These are phyloP conservation scores for Bocquillonia castaneifolia DNA, from an alignment of 441 rosid species.

Conservation along the genomic window DNA sequence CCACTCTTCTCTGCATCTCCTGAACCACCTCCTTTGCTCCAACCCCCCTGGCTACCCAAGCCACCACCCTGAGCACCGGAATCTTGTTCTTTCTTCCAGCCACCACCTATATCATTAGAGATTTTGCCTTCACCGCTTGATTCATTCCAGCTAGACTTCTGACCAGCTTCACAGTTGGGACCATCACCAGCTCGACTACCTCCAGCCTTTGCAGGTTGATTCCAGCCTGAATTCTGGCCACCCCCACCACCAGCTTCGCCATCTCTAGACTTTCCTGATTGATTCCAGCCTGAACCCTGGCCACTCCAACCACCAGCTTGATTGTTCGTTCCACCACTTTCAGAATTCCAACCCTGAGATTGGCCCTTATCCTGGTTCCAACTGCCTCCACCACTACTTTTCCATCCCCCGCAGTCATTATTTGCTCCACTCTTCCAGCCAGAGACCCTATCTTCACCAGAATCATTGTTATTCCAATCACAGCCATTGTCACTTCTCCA, in stretches of 20 bases:
- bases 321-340: constrained; percentile 18
- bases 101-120: neutral
- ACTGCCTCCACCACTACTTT: constrained; percentile 23
- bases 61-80: constrained; percentile 16
- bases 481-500: constrained; percentile 38
- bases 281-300: constrained; percentile 20
- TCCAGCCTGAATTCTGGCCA: constrained; percentile 20
- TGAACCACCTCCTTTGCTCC: constrained; percentile 24
- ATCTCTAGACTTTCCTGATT: neutral
- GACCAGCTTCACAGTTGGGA: constrained; percentile 22
- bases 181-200: constrained; percentile 21
- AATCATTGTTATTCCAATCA: constrained; percentile 31
- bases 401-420: constrained; percentile 28
- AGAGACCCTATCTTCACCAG: constrained; percentile 30
- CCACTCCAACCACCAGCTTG: constrained; percentile 24
- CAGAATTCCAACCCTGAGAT: constrained; percentile 26
- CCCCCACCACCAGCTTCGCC: neutral
- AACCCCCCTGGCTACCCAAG: constrained; percentile 22
- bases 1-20: constrained; percentile 22
- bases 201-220: neutral
- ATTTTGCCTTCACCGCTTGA: constrained; percentile 2
- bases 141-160: constrained; percentile 20
- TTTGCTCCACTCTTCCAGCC: constrained; percentile 38
- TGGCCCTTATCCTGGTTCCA: constrained; percentile 26
- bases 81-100: constrained; percentile 20